These are phyloP conservation scores for Aspergillus baeticus DNA, from an alignment of 495 filamentous ascomycete genomes.

Conservation along the genomic window DNA sequence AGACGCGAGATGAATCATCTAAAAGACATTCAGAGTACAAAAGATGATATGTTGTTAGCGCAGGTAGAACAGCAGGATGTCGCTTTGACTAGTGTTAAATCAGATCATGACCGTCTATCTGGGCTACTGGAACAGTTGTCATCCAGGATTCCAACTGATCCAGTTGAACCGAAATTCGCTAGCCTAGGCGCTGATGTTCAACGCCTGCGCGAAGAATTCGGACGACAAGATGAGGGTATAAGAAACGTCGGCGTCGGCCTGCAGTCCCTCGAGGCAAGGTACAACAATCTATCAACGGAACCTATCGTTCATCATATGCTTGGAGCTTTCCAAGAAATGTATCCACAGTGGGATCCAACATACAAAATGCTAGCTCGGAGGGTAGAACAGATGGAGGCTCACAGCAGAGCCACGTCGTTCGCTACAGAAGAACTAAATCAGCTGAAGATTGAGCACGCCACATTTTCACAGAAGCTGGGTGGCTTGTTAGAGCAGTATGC, in stretches of 20 bases:
- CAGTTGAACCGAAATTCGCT: background rate
- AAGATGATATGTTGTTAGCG: constrained; percentile 20
- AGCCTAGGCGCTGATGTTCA: background rate
- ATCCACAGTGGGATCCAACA: constrained; percentile 16
- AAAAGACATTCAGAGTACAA: constrained; percentile 14
- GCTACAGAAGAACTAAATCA: constrained; percentile 8
- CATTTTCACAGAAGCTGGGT: constrained; percentile 9
- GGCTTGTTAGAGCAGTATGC: background rate
- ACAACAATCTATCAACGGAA: constrained; percentile 33
- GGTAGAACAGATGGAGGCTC: constrained; percentile 4
- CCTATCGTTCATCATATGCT: constrained; percentile 34
- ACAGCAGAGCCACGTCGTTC: background rate
- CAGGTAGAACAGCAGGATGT: constrained; percentile 17
- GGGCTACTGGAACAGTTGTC: constrained; percentile 7
- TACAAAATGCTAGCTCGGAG: background rate
- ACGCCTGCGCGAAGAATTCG: background rate
- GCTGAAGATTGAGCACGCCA: constrained; percentile 2
- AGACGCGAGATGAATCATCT: constrained; percentile 6
- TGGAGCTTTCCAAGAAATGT: constrained; percentile 37
- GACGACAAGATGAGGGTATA: background rate
- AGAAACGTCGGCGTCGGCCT: constrained; percentile 23
- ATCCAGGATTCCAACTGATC: background rate
- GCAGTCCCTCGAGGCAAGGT: constrained; percentile 40
- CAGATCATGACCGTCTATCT: constrained; percentile 4
- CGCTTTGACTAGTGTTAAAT: constrained; percentile 3